Conservation (phyloP, 2,329 filamentous ascomycete genomes). For the Falciphora oryzae region DNA sequence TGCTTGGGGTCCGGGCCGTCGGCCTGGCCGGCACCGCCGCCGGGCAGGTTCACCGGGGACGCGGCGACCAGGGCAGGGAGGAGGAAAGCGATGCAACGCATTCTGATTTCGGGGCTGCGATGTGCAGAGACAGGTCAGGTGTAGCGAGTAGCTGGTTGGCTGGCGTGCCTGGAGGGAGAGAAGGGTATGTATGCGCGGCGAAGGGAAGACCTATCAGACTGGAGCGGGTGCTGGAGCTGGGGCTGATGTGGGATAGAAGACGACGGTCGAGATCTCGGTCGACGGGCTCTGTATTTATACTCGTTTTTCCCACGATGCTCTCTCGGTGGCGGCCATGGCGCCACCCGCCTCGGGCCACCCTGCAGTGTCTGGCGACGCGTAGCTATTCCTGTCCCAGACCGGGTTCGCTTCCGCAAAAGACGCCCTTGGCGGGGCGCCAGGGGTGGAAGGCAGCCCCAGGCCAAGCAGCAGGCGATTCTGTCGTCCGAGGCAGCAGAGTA, state of each 20-base stretch:
- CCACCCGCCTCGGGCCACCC: background rate
- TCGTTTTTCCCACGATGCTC: slow-evolving; percentile 14
- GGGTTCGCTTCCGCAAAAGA: background rate
- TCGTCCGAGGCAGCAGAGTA: slow-evolving; percentile 8
- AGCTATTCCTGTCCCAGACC: background rate
- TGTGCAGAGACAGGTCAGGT: background rate
- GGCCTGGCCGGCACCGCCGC: slow-evolving; percentile 15
- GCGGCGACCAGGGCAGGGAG: slow-evolving; percentile 32
- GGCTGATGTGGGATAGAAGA: slow-evolving; percentile 10
- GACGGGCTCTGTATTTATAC: slow-evolving; percentile 21
- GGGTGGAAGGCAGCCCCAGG: background rate
- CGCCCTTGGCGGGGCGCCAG: background rate
- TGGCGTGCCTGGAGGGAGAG: background rate
- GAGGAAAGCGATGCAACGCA: slow-evolving; percentile 31
- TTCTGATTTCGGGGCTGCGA: slow-evolving; percentile 21
- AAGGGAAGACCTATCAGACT: background rate
- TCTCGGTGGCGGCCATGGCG: background rate
- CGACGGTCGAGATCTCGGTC: slow-evolving; percentile 15
- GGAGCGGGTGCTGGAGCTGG: background rate
- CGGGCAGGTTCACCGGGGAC: slow-evolving; percentile 25
- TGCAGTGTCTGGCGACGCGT: background rate
- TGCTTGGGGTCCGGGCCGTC: slow-evolving; percentile 32
- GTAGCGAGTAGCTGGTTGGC: background rate
- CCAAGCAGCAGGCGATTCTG: background rate
- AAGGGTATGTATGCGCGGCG: background rate